Evolutionary conservation across 495 filamentous ascomycete genomes (phyloP).

Genomic region (Penicillium diatomitis): DNA sequence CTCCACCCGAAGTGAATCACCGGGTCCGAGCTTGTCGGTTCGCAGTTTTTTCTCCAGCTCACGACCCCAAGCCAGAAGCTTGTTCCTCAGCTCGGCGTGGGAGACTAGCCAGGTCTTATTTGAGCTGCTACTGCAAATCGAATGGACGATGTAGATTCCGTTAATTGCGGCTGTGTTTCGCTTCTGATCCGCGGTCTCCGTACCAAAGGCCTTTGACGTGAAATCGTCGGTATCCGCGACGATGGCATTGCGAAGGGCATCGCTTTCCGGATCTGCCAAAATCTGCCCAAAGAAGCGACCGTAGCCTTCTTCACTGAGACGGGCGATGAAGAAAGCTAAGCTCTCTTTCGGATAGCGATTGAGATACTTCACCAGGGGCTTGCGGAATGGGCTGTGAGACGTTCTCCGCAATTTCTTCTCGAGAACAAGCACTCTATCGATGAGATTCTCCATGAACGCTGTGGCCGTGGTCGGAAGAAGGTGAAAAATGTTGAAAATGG

Average conservation of each 20-base stretch:
- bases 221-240: conserved; percentile 64
- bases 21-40: conserved; percentile 54
- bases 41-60: conserved; percentile 65
- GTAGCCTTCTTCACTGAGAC: conserved; percentile 71
- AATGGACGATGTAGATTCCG: conserved; percentile 72
- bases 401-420: conserved; percentile 82
- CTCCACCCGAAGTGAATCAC: conserved; percentile 74
- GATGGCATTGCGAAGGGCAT: conserved; percentile 62
- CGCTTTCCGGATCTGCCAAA: conserved; percentile 66
- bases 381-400: conserved; percentile 85
- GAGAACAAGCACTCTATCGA: conserved; percentile 80
- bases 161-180: conserved; percentile 76
- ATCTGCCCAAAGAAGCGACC: conserved; percentile 94
- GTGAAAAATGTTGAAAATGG: conserved; percentile 95
- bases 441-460: conserved; percentile 78
- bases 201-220: conserved; percentile 51
- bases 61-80: conserved; percentile 59
- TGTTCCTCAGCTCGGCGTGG: conserved; percentile 61
- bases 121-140: conserved; percentile 46
- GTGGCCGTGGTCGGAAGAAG: conserved; percentile 81
- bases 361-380: conserved; percentile 87
- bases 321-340: conserved; percentile 65
- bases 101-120: conserved; percentile 67
- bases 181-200: conserved; percentile 42
- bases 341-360: conserved; percentile 87